Conservation (phyloP, 371 early-diverging fungal species). For the Apophysomyces elegans region DNA sequence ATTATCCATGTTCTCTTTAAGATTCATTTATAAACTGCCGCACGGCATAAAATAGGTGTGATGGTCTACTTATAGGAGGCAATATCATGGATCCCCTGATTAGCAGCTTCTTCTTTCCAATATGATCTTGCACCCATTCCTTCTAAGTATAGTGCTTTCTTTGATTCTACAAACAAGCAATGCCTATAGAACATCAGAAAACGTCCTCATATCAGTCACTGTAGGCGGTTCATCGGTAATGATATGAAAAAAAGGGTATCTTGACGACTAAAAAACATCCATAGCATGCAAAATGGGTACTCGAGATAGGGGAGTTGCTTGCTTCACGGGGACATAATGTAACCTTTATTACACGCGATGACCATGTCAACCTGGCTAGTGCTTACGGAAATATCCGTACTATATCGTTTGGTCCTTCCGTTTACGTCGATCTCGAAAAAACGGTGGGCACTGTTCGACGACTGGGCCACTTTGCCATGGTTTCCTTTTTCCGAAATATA, state of each 20-base stretch:
- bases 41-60: not conserved
- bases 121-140: not conserved
- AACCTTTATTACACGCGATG: conserved; percentile 16
- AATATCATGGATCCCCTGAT: not conserved
- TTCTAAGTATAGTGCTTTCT: not conserved
- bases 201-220: not conserved
- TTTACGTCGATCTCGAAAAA: not conserved
- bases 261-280: not conserved
- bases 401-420: conserved; percentile 1
- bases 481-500: not conserved
- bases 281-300: conserved; percentile 17
- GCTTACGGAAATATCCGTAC: conserved; percentile 9
- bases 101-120: not conserved
- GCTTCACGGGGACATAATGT: conserved; percentile 14
- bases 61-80: not conserved
- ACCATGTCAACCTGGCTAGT: conserved; percentile 3
- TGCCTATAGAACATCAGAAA: not conserved
- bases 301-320: conserved; percentile 16
- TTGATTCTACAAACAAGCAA: not conserved
- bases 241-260: not conserved
- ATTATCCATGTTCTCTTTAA: not conserved
- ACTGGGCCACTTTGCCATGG: conserved; percentile 1
- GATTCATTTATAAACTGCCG: not conserved
- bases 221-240: conserved; percentile 10
- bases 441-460: not conserved